phyloP scores from a whole-genome alignment of 2,329 filamentous ascomycete genomes.

The Ophiostoma sp. region DNA sequence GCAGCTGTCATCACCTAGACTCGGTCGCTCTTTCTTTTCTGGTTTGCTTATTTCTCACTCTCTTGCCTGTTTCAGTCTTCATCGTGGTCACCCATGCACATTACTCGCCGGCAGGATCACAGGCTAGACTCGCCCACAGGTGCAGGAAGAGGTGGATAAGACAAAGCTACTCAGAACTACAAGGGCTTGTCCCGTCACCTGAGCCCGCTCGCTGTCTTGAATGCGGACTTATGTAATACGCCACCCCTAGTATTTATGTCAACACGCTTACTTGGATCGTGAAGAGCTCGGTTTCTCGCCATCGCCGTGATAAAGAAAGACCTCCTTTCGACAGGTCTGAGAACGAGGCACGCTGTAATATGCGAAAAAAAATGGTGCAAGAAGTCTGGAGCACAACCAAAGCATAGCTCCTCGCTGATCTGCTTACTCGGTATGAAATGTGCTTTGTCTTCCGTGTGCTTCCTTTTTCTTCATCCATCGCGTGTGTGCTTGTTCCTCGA shows the following conservation, averaged over 20 bases:
- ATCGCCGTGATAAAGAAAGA: no score
- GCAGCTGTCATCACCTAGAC: not conserved
- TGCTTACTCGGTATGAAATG: no score
- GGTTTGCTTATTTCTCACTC: not conserved
- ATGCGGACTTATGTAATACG: slow-evolving; percentile 1
- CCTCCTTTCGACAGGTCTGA: no score
- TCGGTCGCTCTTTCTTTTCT: not conserved
- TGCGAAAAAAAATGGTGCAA: no score
- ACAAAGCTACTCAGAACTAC: not conserved
- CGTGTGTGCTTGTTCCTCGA: not conserved
- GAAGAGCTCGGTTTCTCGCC: not conserved
- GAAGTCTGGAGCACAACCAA: no score
- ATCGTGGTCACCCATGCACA: not conserved
- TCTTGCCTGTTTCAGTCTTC: not conserved
- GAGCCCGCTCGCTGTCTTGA: not conserved
- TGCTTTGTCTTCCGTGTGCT: no score
- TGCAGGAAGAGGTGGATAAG: not conserved
- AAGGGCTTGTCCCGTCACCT: not conserved
- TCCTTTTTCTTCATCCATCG: no score
- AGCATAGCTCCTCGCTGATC: no score
- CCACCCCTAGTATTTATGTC: not conserved
- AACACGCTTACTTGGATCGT: not conserved
- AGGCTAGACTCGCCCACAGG: not conserved
- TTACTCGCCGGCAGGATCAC: not conserved
- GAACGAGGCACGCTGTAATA: no score